These are phyloP conservation scores for Ophiocytium majus DNA, from an alignment of 352 stramenopile genomes.

Conservation along the genomic window DNA sequence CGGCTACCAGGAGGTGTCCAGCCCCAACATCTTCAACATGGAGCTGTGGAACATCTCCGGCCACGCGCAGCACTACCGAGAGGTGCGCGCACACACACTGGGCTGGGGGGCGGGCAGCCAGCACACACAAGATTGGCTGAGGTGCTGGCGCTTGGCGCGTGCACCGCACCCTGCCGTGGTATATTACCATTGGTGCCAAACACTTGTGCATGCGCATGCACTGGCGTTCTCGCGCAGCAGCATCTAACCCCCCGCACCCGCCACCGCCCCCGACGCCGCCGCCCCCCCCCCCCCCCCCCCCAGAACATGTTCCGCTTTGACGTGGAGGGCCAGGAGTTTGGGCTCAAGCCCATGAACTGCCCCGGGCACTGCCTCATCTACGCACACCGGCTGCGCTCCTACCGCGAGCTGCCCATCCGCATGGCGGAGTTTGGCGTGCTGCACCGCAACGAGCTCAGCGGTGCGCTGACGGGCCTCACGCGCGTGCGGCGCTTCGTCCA, in stretches of 20 bases:
- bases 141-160: too few relatives aligned
- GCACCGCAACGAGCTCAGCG: conserved; percentile 69
- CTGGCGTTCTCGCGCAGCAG: too few relatives aligned
- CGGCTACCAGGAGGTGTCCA: conserved; percentile 92
- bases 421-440: conserved; percentile 97
- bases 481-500: conserved; percentile 94
- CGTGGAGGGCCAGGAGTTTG: conserved; percentile 86
- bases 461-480: conserved; percentile 91
- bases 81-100: conserved; percentile 62
- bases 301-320: conserved; percentile 96
- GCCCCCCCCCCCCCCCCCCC: not conserved
- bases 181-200: too few relatives aligned
- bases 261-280: too few relatives aligned
- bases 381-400: conserved; percentile 82
- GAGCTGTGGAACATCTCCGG: conserved; percentile 94
- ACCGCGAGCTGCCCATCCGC: conserved; percentile 92
- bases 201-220: too few relatives aligned
- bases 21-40: conserved; percentile 96
- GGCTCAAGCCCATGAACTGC: conserved; percentile 97
- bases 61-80: conserved; percentile 95
- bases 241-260: too few relatives aligned
- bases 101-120: too few relatives aligned
- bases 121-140: too few relatives aligned
- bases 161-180: too few relatives aligned
- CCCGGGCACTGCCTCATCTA: conserved; percentile 98